Conservation (phyloP, 345 rosid species). For the Aquilaria malaccensis region DNA sequence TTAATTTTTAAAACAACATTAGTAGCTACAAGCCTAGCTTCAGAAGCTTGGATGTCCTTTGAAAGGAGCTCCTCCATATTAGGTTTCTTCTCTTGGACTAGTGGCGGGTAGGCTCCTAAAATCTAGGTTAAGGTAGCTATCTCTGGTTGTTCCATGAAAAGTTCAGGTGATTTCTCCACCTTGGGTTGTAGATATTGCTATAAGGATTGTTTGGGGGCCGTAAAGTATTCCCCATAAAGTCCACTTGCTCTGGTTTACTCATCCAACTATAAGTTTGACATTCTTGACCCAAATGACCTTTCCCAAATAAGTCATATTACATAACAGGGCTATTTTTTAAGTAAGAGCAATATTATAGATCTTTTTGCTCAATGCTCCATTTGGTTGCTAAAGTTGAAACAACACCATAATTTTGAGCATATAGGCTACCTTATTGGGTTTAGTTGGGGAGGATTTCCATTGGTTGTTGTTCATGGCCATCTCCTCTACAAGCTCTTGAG, state of each 20-base stretch:
- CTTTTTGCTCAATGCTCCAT: background rate
- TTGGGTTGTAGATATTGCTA: background rate
- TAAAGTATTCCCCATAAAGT: background rate
- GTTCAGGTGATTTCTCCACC: background rate
- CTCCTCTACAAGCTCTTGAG: background rate
- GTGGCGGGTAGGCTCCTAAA: background rate
- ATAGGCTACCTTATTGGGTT: background rate
- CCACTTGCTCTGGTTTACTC: background rate
- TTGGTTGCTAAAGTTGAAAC: background rate
- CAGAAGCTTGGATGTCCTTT: too few species aligned
- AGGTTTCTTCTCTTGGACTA: background rate
- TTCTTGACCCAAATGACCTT: background rate
- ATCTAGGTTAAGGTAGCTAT: background rate
- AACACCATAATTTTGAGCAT: too few species aligned
- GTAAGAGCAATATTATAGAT: background rate
- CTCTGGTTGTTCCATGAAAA: background rate
- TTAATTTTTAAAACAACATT: too few species aligned
- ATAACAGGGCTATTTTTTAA: background rate
- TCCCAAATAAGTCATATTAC: background rate
- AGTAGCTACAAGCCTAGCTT: too few species aligned
- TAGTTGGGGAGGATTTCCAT: background rate
- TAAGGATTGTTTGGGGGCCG: background rate
- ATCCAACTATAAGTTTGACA: background rate
- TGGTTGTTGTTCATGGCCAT: background rate
- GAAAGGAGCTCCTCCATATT: too few species aligned